phyloP scores from a whole-genome alignment of 1,284 basidiomycete genomes.

The Coriolopsis trogii region DNA sequence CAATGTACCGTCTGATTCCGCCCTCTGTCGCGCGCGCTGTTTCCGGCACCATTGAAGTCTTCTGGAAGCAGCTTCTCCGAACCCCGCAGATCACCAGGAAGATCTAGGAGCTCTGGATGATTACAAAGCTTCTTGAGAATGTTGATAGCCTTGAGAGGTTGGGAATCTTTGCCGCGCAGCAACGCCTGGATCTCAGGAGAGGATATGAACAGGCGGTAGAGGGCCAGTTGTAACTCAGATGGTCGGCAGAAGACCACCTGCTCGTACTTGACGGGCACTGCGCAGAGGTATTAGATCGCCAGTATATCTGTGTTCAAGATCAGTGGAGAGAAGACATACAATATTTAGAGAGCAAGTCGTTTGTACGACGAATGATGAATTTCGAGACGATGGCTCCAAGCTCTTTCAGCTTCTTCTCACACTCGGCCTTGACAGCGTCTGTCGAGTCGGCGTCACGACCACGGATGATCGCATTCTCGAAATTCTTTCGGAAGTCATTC shows the following conservation, averaged over 20 bases:
- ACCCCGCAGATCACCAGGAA: conserved; percentile 87
- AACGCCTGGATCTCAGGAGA: conserved; percentile 95
- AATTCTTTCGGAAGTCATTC: conserved; percentile 95
- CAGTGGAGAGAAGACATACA: conserved; percentile 53
- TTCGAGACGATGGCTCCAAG: conserved; percentile 90
- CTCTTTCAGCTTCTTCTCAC: conserved; percentile 93
- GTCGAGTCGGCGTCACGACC: conserved; percentile 93
- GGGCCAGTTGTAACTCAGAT: conserved; percentile 84
- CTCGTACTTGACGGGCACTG: conserved; percentile 99
- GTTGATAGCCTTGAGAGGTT: conserved; percentile 97
- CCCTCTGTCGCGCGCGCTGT: conserved; percentile 38
- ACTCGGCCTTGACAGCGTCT: conserved; percentile 79
- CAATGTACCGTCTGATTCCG: conserved; percentile 67
- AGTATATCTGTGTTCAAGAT: conserved; percentile 1
- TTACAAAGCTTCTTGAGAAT: conserved; percentile 98
- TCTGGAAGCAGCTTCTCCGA: conserved; percentile 85
- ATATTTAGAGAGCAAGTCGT: conserved; percentile 97
- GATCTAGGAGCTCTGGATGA: conserved; percentile 91
- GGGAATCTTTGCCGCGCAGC: conserved; percentile 88
- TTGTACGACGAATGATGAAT: conserved; percentile 97
- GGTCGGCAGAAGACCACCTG: conserved; percentile 97
- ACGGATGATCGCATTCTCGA: conserved; percentile 91
- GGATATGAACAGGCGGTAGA: conserved; percentile 93
- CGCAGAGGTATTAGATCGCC: conserved; percentile 7
- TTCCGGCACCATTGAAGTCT: conserved; percentile 69